phyloP scores from a whole-genome alignment of 1,139 yeast genomes.

The Geotrichum europaeum region DNA sequence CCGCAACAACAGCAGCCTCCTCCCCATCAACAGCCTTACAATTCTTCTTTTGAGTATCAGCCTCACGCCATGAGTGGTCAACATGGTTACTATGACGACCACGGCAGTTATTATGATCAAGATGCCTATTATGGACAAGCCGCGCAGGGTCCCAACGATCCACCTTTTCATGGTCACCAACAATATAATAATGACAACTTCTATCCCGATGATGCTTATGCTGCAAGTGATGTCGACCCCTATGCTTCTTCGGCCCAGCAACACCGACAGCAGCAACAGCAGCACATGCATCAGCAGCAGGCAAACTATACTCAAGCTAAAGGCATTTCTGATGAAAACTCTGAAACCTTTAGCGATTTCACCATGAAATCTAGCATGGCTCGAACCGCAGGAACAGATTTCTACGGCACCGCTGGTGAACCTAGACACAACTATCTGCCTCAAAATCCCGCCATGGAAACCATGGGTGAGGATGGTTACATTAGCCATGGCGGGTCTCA shows the following conservation, averaged over 20 bases:
- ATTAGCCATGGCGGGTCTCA: conserved; percentile 11
- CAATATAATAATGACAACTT: conserved; percentile 32
- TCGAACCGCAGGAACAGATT: conserved; percentile 36
- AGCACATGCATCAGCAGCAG: not conserved
- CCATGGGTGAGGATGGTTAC: conserved; percentile 25
- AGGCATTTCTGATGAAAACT: conserved; percentile 35
- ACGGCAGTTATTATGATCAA: conserved; percentile 20
- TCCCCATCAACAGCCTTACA: conserved; percentile 31
- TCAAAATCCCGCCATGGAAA: conserved; percentile 25
- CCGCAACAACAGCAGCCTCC: conserved; percentile 30
- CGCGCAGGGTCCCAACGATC: conserved; percentile 20
- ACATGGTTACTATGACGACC: conserved; percentile 30
- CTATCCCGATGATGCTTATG: conserved; percentile 34
- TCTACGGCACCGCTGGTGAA: conserved; percentile 27
- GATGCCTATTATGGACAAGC: conserved; percentile 29
- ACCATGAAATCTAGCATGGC: conserved; percentile 38
- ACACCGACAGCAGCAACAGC: conserved; percentile 16
- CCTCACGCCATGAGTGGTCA: conserved; percentile 15
- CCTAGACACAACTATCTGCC: conserved; percentile 28
- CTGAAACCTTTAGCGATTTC: conserved; percentile 41
- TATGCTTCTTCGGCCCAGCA: conserved; percentile 24
- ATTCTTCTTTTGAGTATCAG: conserved; percentile 23
- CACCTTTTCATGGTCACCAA: conserved; percentile 24
- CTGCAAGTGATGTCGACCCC: conserved; percentile 29
- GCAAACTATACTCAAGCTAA: conserved; percentile 20